phyloP scores from a whole-genome alignment of 1,284 basidiomycete genomes.

The Moniliophthora roreri region DNA sequence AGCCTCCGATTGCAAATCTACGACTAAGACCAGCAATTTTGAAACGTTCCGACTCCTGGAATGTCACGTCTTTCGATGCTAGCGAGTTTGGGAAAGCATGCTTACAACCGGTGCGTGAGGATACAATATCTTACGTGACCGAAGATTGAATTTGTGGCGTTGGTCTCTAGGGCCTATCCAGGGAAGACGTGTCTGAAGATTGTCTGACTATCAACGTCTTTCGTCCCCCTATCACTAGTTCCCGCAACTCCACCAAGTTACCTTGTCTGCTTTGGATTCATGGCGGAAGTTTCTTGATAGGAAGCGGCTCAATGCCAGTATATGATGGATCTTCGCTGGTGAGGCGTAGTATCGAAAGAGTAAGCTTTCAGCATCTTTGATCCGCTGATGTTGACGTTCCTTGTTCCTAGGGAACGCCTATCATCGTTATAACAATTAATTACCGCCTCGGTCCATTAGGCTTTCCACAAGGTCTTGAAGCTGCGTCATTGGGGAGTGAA shows the following conservation, averaged over 20 bases:
- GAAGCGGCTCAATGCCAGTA: not conserved
- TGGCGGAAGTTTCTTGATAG: slow-evolving; percentile 4
- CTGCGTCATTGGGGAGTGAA: slow-evolving; percentile 9
- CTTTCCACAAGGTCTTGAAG: slow-evolving; percentile 33
- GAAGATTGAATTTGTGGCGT: not conserved
- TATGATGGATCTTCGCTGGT: slow-evolving; percentile 3
- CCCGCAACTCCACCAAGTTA: not conserved
- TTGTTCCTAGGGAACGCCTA: slow-evolving; percentile 39
- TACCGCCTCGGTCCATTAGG: slow-evolving; percentile 9
- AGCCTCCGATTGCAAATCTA: not conserved
- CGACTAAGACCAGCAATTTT: not conserved
- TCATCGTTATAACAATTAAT: slow-evolving; percentile 48
- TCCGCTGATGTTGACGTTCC: not conserved
- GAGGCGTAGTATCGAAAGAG: not conserved
- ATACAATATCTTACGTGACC: not conserved
- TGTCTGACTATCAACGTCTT: not conserved
- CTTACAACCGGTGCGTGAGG: slow-evolving; percentile 2
- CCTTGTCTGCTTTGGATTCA: slow-evolving; percentile 5
- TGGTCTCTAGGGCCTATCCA: not conserved
- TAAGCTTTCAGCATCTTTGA: not conserved
- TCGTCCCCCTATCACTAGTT: not conserved
- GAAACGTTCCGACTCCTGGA: not conserved
- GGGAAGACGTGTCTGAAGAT: not conserved
- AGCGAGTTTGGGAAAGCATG: slow-evolving; percentile 5
- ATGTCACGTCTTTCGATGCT: not conserved